Evolutionary conservation across 129 eudicot genomes (phyloP).

Genomic region (Centrapalus pauciflorus): DNA sequence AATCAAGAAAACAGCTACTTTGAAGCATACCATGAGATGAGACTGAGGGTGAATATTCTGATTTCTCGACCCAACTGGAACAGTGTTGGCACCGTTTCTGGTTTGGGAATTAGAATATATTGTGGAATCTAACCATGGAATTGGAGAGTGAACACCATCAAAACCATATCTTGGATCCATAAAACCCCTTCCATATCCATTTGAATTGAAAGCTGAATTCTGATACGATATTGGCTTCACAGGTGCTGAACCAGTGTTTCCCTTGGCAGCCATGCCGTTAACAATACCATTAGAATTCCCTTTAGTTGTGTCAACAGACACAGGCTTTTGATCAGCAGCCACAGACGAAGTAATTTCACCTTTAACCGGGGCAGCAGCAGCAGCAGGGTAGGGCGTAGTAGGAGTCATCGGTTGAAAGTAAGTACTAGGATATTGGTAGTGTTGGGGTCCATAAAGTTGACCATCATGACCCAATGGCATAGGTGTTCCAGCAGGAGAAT

Average conservation of each 20-base stretch:
- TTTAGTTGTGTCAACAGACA: conserved; percentile 38
- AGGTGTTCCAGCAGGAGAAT: conserved; percentile 66
- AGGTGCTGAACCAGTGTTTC: conserved; percentile 29
- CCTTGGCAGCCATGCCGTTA: conserved; percentile 38
- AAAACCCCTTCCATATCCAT: conserved; percentile 51
- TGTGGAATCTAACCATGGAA: conserved; percentile 54
- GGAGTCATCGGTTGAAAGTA: conserved; percentile 47
- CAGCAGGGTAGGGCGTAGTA: conserved; percentile 26
- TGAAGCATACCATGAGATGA: conserved; percentile 49
- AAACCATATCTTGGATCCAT: conserved; percentile 49
- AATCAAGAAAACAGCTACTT: not conserved
- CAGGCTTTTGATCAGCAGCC: conserved; percentile 29
- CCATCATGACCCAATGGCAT: conserved; percentile 65
- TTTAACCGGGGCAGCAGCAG: conserved; percentile 29
- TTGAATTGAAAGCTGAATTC: conserved; percentile 33
- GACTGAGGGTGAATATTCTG: conserved; percentile 45
- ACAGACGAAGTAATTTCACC: conserved; percentile 34
- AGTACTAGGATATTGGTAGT: conserved; percentile 54
- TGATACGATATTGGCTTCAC: conserved; percentile 33
- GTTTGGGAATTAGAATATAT: conserved; percentile 40
- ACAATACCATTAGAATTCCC: conserved; percentile 35
- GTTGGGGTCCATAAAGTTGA: conserved; percentile 66
- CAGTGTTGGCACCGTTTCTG: conserved; percentile 26
- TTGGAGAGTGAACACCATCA: conserved; percentile 57
- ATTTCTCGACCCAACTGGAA: conserved; percentile 40